phyloP scores from a whole-genome alignment of 2,329 filamentous ascomycete species.

The Didymella lethalis region DNA sequence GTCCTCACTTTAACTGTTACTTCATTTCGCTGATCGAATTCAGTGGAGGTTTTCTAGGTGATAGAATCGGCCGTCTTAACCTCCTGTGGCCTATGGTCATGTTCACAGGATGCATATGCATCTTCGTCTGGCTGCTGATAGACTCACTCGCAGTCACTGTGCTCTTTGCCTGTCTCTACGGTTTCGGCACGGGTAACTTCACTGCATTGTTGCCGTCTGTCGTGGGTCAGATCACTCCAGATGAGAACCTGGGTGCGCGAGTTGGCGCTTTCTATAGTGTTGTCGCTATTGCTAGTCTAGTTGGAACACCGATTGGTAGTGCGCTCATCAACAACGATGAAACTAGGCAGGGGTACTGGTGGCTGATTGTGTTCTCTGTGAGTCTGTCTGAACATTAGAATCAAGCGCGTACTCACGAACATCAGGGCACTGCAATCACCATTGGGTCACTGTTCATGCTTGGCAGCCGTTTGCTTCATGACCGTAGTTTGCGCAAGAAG shows the following conservation, averaged over 20 bases:
- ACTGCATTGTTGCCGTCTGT: constrained; percentile 69
- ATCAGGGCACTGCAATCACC: constrained; percentile 27
- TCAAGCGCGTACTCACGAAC: not conserved
- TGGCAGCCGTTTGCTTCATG: constrained; percentile 29
- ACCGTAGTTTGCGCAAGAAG: constrained; percentile 22
- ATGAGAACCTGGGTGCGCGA: constrained; percentile 73
- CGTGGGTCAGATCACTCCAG: constrained; percentile 74
- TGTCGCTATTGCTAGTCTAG: constrained; percentile 69
- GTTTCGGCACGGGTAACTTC: constrained; percentile 72
- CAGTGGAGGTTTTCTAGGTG: constrained; percentile 60
- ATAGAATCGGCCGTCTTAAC: constrained; percentile 64
- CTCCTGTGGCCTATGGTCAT: constrained; percentile 60
- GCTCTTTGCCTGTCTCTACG: constrained; percentile 72
- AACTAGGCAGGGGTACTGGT: constrained; percentile 31
- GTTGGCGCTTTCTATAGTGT: constrained; percentile 70
- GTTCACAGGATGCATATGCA: constrained; percentile 54
- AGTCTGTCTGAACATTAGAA: not conserved
- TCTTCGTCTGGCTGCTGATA: constrained; percentile 64
- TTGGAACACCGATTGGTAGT: constrained; percentile 72
- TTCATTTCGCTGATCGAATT: constrained; percentile 30
- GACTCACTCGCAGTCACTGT: constrained; percentile 64
- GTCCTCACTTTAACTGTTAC: not conserved
- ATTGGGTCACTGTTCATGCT: constrained; percentile 33
- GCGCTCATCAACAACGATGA: constrained; percentile 37
- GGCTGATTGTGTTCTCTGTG: constrained; percentile 41